Conservation (phyloP, 495 filamentous ascomycete species). For the Chaetomidium leptoderma region DNA sequence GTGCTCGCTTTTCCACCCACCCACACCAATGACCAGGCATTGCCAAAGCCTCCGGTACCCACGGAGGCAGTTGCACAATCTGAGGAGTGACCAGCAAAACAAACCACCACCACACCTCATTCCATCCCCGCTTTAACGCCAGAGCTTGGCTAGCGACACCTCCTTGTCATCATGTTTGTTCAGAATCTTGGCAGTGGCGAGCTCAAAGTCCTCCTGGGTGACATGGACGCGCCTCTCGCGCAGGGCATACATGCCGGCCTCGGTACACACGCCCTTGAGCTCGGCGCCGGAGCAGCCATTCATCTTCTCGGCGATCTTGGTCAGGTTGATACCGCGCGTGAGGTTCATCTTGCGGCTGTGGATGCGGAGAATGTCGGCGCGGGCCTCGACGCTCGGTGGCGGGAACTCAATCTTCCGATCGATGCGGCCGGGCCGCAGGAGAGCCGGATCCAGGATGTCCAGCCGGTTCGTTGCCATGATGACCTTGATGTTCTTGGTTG, state of each 20-base stretch:
- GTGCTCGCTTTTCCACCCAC: too few species aligned
- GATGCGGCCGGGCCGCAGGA: constrained; percentile 91
- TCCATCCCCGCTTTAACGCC: constrained; percentile 28
- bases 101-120: background rate
- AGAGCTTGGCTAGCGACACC: constrained; percentile 43
- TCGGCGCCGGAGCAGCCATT: constrained; percentile 97
- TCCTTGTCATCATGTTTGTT: constrained; percentile 99
- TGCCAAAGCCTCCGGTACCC: background rate
- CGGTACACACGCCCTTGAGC: constrained; percentile 94
- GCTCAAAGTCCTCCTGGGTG: constrained; percentile 98
- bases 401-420: constrained; percentile 99
- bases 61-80: background rate
- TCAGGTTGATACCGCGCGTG: constrained; percentile 94
- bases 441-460: constrained; percentile 92
- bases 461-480: constrained; percentile 99
- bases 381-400: constrained; percentile 91
- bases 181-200: constrained; percentile 97
- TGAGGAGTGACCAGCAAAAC: background rate
- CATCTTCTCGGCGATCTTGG: constrained; percentile 99
- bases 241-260: constrained; percentile 96
- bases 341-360: constrained; percentile 97
- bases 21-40: background rate
- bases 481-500: constrained; percentile 99
- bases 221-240: constrained; percentile 94
- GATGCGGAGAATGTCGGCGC: constrained; percentile 96